These are phyloP conservation scores for Cyphellophora attinorum DNA, from an alignment of 2,329 filamentous ascomycete species.

Conservation along the genomic window DNA sequence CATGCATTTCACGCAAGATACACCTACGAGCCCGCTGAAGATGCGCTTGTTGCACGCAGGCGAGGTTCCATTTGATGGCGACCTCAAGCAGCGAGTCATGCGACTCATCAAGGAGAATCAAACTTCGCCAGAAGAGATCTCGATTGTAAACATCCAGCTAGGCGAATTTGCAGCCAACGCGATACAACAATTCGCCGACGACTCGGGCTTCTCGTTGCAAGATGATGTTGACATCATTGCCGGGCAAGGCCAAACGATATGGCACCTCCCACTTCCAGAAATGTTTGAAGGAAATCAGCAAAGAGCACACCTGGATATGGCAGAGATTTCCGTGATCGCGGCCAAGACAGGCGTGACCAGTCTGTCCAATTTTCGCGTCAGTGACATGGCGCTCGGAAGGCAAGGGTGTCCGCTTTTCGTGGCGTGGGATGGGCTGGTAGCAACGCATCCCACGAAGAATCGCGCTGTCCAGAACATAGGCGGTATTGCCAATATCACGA, in stretches of 20 bases:
- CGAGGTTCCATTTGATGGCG: slow-evolving; percentile 11
- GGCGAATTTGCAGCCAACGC: slow-evolving; percentile 16
- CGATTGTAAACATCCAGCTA: slow-evolving; percentile 19
- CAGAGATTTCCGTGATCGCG: slow-evolving; percentile 17
- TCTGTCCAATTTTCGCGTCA: slow-evolving; percentile 18
- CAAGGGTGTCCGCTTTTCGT: slow-evolving; percentile 20
- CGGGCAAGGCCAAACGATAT: slow-evolving; percentile 20
- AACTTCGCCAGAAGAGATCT: slow-evolving; percentile 19
- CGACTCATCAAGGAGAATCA: slow-evolving; percentile 17
- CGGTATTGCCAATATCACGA: slow-evolving; percentile 19
- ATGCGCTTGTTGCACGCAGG: slow-evolving; percentile 16
- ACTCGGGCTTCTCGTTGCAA: slow-evolving; percentile 14
- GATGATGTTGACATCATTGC: slow-evolving; percentile 19
- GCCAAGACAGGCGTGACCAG: slow-evolving; percentile 18
- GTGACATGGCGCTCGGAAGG: slow-evolving; percentile 18
- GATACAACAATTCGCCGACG: slow-evolving; percentile 14
- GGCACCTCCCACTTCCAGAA: slow-evolving; percentile 18
- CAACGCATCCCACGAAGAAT: slow-evolving; percentile 17
- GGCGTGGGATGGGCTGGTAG: slow-evolving; percentile 15
- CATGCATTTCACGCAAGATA: slow-evolving; percentile 20
- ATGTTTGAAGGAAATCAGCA: slow-evolving; percentile 16
- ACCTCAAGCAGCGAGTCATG: slow-evolving; percentile 16
- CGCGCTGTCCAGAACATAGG: slow-evolving; percentile 18
- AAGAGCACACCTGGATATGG: slow-evolving; percentile 18
- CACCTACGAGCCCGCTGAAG: slow-evolving; percentile 14